Base-by-base conservation (phyloP, 331 rosid species). In the Spiraea crenata region DNA sequence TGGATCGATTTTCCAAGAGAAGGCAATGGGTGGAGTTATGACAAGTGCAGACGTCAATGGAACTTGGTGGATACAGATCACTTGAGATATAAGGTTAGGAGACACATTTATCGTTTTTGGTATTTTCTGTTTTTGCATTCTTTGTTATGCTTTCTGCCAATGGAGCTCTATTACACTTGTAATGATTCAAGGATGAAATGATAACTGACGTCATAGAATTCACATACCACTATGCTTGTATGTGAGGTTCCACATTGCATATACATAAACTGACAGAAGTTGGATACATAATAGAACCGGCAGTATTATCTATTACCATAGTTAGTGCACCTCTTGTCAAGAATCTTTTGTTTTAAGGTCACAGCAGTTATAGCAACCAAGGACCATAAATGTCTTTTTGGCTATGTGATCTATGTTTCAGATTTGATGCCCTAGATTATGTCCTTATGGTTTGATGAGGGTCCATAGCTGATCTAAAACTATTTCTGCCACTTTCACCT, bases 1-100 rank as follows among this genome's bases (percentile, higher is more conserved):
- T 93, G 99, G 99, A 84, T 93, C 41, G 99, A 93, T 82, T 93
- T 93, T 80, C 99, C 99, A 67, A 88, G 99, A 90, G 99, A 93
- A 77, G 99, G 97, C 80, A 93, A 93, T 79, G 97, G 47, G 47
- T 93, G 99, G 99, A 93, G 96, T 75, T 93, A 93, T 76, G 97
- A 93, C 57, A 90, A 84, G 82, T 93, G 97, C 82, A 83, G 95
- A 78, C 96, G 99, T 66, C 97, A 93, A 65, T 93, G 99, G 99
- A 74, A 89, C 82, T 81, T 93, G 83, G 83, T 81, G 69, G 97
- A 93, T 61, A 74, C 96, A 47, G 90, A 91, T 49, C 97, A 93
- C 80, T 74, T 93, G 84, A 85, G 97, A 87, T 93, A 90, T 76
- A 86, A 85, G 96, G 99, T 92, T 67, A 8, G 59, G 16, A 34